Base-by-base conservation (phyloP, 2,329 filamentous ascomycete genomes). In the Aspergillus pseudoterreus region DNA sequence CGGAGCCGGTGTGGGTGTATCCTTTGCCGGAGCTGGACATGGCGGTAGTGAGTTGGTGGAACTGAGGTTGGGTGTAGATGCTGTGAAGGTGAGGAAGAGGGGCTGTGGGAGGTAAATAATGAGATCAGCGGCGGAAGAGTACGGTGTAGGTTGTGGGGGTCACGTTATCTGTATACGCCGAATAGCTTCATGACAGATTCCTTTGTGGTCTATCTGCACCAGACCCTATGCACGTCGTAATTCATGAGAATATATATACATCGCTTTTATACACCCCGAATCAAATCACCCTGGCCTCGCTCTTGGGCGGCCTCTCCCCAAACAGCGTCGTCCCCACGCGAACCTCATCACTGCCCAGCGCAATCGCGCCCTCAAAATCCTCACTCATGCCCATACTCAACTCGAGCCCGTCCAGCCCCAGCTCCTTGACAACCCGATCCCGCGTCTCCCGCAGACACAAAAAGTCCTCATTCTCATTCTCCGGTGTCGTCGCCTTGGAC, bases 321-420 rank as follows among this genome's bases (percentile, higher is more conserved):
- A 99, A 99, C 52, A 99, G 96, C 2, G 89, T 92, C 66, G 90
- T 97, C 1, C 94, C 94, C 8, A 99, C 84, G 52, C 94, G 82
- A 5, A 99, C 92, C 78, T 97, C 91, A 61, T 83, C 80, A 73
- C 92, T 96, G 0, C 94, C 94, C 76, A 90, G 76, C 11, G 72
- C 74, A 64, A 97, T 86, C 0, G 94, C 94, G 6, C 86, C 88
- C 75, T 96, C 92, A 70, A 92, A 99, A 71, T 99, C 94, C 65
- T 90, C 85, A 68, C 91, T 96, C 94, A 99, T 99, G 6, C 92
- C 92, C 92, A 99, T 99, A 72, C 92, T 96, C 72, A 97, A 71
- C 76, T 96, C 91, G 62, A 96, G 68, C 54, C 79, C 78, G 14
- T 75, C 67, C 38, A 83, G 60, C 0, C 77, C 82, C 47, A 92